Base-by-base conservation (phyloP, 768 basidiomycete genomes). In the Vishniacozyma victoriae region DNA sequence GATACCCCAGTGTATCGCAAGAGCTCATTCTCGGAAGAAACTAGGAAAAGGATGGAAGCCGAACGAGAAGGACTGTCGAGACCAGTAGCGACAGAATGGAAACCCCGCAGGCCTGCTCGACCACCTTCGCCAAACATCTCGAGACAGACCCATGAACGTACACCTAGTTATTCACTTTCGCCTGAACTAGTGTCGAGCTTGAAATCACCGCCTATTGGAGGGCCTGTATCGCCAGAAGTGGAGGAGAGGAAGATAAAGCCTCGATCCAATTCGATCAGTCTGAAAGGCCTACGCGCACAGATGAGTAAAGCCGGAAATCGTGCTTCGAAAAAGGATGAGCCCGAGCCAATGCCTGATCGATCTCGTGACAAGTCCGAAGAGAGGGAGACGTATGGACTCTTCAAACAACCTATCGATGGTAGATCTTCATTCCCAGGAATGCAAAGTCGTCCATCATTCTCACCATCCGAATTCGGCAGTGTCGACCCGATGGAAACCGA, bases 11-110 rank as follows among this genome's bases (percentile, higher is more conserved):
- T 33, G 29, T 9, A 33, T 33, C 29, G 29, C 29, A 33, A 33
- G 9, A 9, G 29, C 29, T n/a, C 29, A n/a, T 33, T 69, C 12
- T 69, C 65, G 1, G 36, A 46, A 3, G 70, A 72, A 48, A 68
- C 70, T 5, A 51, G 61, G 25, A 50, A 50, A 26, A 52, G 68
- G 13, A 68, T 68, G 68, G 51, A 60, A 41, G 41, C 48, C 7
- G 52, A 59, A 6, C 41, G 45, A 15, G 40, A 48, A 5, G 31
- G 7, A 15, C 44, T 40, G 15, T 13, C 20, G n/a, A 6, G 39
- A 13, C 20, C 50, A n/a, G 23, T 38, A 14, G 40, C 58, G 1
- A 13, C 43, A 5, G 65, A 64, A 19, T 66, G 68, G 68, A 53
- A 47, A 39, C 64, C 68, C 14, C 51, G 38, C 22, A 27, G 70